A percentile compares a stretch with the other conserved stretches of the same genome.
phyloP scores from a whole-genome alignment of 2,329 filamentous ascomycete species.

The Aspergillus fijiensis region DNA sequence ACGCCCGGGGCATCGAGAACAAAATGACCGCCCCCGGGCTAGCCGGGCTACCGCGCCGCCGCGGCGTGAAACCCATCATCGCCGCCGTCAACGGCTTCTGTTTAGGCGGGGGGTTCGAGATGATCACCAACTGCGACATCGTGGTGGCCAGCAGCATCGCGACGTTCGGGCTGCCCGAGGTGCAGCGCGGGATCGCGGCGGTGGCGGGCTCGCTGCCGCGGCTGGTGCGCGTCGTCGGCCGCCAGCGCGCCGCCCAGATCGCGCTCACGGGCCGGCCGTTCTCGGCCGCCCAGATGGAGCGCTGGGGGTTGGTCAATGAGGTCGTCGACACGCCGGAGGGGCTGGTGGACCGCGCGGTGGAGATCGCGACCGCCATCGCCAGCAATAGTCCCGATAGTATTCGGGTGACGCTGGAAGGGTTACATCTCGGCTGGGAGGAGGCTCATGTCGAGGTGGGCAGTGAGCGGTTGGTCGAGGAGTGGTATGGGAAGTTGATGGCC shows the following conservation, averaged over 20 bases:
- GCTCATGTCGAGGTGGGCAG: constrained; percentile 65
- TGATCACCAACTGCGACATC: constrained; percentile 71
- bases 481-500: constrained; percentile 59
- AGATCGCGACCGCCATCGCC: constrained; percentile 60
- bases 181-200: constrained; percentile 68
- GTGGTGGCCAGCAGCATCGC: constrained; percentile 54
- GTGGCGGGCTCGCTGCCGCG: constrained; percentile 70
- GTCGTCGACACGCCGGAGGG: constrained; percentile 48
- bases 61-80: constrained; percentile 71
- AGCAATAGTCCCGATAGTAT: constrained; percentile 70
- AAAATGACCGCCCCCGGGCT: constrained; percentile 55
- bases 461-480: constrained; percentile 54
- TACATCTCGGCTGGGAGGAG: constrained; percentile 69
- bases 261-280: constrained; percentile 64
- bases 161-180: constrained; percentile 69
- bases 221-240: constrained; percentile 64
- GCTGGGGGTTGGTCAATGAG: constrained; percentile 70
- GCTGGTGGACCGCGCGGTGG: constrained; percentile 48
- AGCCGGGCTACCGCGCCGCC: constrained; percentile 64
- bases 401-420: constrained; percentile 66
- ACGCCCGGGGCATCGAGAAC: constrained; percentile 34
- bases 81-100: constrained; percentile 75
- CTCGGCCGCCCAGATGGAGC: constrained; percentile 57
- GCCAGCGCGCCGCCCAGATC: constrained; percentile 70
- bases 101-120: constrained; percentile 75